Base-by-base conservation (phyloP, 495 filamentous ascomycete genomes). In the Trichoderma virens region DNA sequence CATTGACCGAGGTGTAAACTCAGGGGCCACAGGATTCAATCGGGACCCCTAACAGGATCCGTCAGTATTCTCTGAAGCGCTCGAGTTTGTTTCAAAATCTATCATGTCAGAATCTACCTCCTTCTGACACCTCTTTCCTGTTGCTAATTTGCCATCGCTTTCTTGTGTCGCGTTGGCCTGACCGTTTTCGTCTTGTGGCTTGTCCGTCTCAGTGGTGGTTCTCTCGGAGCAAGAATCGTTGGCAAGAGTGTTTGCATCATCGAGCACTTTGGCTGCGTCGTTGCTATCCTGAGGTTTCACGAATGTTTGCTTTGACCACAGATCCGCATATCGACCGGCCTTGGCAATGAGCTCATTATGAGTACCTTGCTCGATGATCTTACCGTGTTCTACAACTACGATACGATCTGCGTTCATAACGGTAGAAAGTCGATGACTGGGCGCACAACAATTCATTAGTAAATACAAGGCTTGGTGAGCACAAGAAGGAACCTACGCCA, bases 391-490 rank as follows among this genome's bases (percentile, higher is more conserved):
- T 61, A 90, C 77, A 25, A 90, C 87, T 61, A 89, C 75, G 65
- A 90, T 89, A 59, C 78, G 77, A 64, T 90, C 85, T 18, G 86
- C 87, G 67, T 85, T 84, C 84, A 88, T 85, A 62, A 88, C 86
- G 8, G 85, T 91, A 9, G 86, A 90, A 60, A 88, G 77, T 25
- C 85, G 86, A 74, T 88, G 88, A 0, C 80, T 83, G 1, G 2
- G 45, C 64, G n/a, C 13, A 27, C 13, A 62, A 35, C 31, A 64
- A 62, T 69, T 61, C 66, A 70, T 35, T 35, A 35, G 68, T 18
- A 3, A 20, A 7, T n/a, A 61, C 31, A 38, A 18, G 38, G 32
- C 32, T 35, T 25, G 18, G 5, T 56, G 25, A 13, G 14, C 13
- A 13, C n/a, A n/a, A 11, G 23, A 28, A 23, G 25, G 3, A 30